Conservation (phyloP, 148 eudicot species). For the Spergularia marina region DNA sequence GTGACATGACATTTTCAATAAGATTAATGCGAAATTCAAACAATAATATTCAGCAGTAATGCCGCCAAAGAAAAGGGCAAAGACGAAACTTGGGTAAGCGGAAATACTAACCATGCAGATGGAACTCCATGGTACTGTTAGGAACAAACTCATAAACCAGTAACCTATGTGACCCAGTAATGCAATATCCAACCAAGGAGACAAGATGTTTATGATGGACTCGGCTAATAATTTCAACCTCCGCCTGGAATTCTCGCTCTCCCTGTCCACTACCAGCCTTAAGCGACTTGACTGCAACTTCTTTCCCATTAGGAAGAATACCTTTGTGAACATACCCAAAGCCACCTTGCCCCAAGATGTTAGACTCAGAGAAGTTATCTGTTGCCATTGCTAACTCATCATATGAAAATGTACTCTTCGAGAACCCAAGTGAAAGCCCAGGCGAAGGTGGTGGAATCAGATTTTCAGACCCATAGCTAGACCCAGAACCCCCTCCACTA, state of each 20-base stretch:
- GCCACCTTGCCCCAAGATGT: constrained; percentile 95
- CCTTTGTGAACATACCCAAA: constrained; percentile 95
- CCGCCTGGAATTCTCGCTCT: constrained; percentile 94
- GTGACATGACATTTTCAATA: constrained; percentile 24
- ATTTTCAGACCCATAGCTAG: constrained; percentile 63
- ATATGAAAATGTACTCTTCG: constrained; percentile 76
- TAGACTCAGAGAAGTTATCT: constrained; percentile 72
- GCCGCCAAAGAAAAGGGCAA: background rate
- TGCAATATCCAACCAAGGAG: constrained; percentile 96
- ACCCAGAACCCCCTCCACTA: constrained; percentile 85
- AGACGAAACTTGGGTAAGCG: background rate
- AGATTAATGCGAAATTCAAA: constrained; percentile 15
- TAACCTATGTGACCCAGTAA: constrained; percentile 70
- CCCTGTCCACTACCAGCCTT: constrained; percentile 97
- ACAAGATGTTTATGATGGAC: constrained; percentile 99
- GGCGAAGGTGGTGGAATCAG: constrained; percentile 78
- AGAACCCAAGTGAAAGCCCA: constrained; percentile 62
- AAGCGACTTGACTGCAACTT: constrained; percentile 87
- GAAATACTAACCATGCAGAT: constrained; percentile 41
- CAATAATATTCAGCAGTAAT: background rate
- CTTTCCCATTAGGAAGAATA: constrained; percentile 90
- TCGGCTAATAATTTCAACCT: constrained; percentile 93
- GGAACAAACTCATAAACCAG: constrained; percentile 96
- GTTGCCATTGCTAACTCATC: constrained; percentile 94
- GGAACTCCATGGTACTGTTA: constrained; percentile 74